Percentiles rank a stretch among this genome's conserved stretches.
phyloP scores from a whole-genome alignment of 805 yeast species.

The Candida endomychidarum region DNA sequence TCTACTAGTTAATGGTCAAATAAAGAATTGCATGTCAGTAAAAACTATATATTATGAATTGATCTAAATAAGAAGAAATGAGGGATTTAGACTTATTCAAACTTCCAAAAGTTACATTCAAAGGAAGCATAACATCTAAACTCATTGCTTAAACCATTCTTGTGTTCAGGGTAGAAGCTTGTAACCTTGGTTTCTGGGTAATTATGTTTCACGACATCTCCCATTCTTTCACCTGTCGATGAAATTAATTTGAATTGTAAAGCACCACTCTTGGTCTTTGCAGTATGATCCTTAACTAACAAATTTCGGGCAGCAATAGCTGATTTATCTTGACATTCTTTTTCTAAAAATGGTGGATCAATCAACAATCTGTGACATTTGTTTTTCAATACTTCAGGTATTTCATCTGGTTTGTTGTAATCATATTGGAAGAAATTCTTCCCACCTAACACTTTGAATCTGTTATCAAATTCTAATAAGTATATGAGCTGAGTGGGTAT shows the following conservation, averaged over 20 bases:
- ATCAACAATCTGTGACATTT: constrained; percentile 71
- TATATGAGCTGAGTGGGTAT: constrained; percentile 71
- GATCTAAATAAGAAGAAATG: constrained; percentile 42
- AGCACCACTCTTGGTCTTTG: constrained; percentile 41
- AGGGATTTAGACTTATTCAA: constrained; percentile 16
- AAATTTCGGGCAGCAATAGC: constrained; percentile 55
- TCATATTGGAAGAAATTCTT: constrained; percentile 72
- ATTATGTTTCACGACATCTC: constrained; percentile 52
- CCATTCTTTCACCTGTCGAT: constrained; percentile 91
- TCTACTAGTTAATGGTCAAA: not conserved
- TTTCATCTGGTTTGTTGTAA: constrained; percentile 63
- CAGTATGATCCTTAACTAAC: constrained; percentile 40
- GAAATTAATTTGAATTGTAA: constrained; percentile 55
- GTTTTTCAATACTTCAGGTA: constrained; percentile 56
- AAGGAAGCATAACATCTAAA: constrained; percentile 81
- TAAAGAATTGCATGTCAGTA: not conserved
- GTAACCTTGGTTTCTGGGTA: constrained; percentile 70
- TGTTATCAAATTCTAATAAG: constrained; percentile 72
- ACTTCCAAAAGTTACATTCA: constrained; percentile 70
- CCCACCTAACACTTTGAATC: constrained; percentile 76
- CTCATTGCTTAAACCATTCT: constrained; percentile 83
- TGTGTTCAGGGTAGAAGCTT: constrained; percentile 73
- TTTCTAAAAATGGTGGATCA: constrained; percentile 87
- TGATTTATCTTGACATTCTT: constrained; percentile 74
- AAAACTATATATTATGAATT: constrained; percentile 44